Base-by-base conservation (phyloP, 2,329 filamentous ascomycete species). In the Neofusicoccum sp. region DNA sequence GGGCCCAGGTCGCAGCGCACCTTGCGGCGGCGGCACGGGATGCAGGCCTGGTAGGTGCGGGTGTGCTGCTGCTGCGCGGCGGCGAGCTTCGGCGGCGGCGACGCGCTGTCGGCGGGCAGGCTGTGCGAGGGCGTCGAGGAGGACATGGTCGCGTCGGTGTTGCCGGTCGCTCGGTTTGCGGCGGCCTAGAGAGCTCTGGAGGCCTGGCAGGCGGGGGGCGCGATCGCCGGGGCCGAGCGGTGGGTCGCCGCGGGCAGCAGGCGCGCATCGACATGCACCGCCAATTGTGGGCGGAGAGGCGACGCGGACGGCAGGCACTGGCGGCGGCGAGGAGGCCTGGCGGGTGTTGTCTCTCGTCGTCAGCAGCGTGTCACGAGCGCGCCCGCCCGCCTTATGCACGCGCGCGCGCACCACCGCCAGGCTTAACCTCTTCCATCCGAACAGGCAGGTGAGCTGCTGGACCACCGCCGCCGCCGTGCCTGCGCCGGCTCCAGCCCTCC, bases 1-100 rank as follows among this genome's bases (percentile, higher is more conserved):
- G 88, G 89, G 36, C 82, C 82, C 49, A 85, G 75, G 65, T 85
- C 82, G 72, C 84, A 86, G 57, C 82, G 80, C 69, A 74, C 84
- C 67, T 86, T 86, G 63, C 84, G 76, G 36, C 80, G 78, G 31
- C 83, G 77, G 69, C 84, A 86, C 26, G 80, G 80, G 58, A 81
- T 81, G 66, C 83, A 80, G 60, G 78, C 79, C 73, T 76, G 70
- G 63, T 75, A 76, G 43, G 72, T 75, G 54, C 73, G 69, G 20
- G 71, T 75, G 63, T 75, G 73, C 61, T 69, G 67, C 26, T 61
- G 60, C n/a, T 54, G 60, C 14, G 31, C n/a, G 1, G 53, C 33
- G 31, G 30, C 24, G 8, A 36, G 28, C 31, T 45, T 45, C 12
- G 43, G 58, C 58, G 58, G 48, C 58, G 62, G 60, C 28, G 59